A percentile compares a stretch with the other conserved stretches of the same genome.
Evolutionary conservation across 495 filamentous ascomycete species (phyloP).

Genomic region (Xylaria acuta): DNA sequence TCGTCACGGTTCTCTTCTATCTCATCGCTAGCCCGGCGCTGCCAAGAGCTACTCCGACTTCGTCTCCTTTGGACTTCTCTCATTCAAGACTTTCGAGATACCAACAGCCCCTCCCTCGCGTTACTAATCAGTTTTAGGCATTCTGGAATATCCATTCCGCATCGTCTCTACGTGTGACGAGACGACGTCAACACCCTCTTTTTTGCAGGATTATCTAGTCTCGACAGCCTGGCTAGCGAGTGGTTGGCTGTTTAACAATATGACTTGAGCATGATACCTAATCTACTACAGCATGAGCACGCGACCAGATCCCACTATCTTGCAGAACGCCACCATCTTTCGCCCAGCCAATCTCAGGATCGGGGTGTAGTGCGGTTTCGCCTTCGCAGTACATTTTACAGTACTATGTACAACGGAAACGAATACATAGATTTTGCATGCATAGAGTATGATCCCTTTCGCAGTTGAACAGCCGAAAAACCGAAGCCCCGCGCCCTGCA

Average conservation of each 20-base stretch:
- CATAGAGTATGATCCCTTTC: neutral
- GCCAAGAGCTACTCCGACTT: neutral
- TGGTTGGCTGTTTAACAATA: slow-evolving; percentile 16
- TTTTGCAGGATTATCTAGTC: neutral
- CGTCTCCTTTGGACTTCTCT: neutral
- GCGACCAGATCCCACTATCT: slow-evolving; percentile 23
- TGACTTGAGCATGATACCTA: slow-evolving; percentile 1
- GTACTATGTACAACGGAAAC: neutral
- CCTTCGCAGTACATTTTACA: neutral
- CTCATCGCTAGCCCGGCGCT: neutral
- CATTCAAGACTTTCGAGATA: neutral
- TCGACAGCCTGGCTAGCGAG: neutral
- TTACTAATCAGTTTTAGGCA: neutral
- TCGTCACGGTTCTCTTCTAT: neutral
- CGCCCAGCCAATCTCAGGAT: slow-evolving; percentile 11
- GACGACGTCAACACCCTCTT: slow-evolving; percentile 2
- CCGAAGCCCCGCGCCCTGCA: slow-evolving; percentile 21
- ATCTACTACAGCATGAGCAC: slow-evolving; percentile 11
- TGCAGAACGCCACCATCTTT: slow-evolving; percentile 11
- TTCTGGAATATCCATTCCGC: neutral
- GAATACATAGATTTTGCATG: neutral
- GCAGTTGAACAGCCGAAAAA: slow-evolving; percentile 14
- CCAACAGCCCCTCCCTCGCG: neutral
- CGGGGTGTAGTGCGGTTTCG: slow-evolving; percentile 16
- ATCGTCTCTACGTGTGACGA: neutral